Base-by-base conservation (phyloP, 441 rosid genomes). In the Populus hybrid region DNA sequence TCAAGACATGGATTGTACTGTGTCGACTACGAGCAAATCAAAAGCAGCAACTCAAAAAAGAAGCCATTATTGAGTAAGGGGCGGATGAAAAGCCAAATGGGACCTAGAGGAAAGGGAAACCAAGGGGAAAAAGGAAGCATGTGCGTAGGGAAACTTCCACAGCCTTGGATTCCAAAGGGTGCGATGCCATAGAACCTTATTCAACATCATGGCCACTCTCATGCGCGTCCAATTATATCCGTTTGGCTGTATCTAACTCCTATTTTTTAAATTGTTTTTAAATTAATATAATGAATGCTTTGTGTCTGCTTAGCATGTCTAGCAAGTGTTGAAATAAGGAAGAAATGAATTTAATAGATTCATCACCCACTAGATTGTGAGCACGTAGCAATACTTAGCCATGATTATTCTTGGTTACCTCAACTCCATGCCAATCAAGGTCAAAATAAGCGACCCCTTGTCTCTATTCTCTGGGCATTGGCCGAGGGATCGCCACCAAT, bases 131-230 rank as follows among this genome's bases (percentile, higher is more conserved):
- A 30, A 30, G 32, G 24, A 50, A 35, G 77, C 81, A 78, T 80
- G 77, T 69, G 80, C 36, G 7, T 67, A 63, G 32, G 71, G 9
- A 77, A 70, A 38, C 72, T 77, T 78, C 72, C 71, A 70, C 6
- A 82, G 77, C 83, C 84, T 86, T 81, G 85, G 85, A 86, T 86
- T 84, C 84, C 42, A 38, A 79, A 75, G 57, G 46, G 72, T 35
- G 65, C 79, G 14, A 64, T 69, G 35, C 42, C 50, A 79, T 59
- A 8, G 77, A 42, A 36, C 40, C 50, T 46, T 3, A 40, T 75
- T 85, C 79, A 72, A 73, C 75, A 24, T 35, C 35, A 8, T 69
- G 14, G 67, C 50, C 74, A 67, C 66, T 40, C 70, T 74, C 85
- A 78, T 79, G 68, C 80, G 88, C 70, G 26, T 67, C 81, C 61